Evolutionary conservation across 2,329 filamentous ascomycete genomes (phyloP).

Genomic region (Monilinia fructicola): DNA sequence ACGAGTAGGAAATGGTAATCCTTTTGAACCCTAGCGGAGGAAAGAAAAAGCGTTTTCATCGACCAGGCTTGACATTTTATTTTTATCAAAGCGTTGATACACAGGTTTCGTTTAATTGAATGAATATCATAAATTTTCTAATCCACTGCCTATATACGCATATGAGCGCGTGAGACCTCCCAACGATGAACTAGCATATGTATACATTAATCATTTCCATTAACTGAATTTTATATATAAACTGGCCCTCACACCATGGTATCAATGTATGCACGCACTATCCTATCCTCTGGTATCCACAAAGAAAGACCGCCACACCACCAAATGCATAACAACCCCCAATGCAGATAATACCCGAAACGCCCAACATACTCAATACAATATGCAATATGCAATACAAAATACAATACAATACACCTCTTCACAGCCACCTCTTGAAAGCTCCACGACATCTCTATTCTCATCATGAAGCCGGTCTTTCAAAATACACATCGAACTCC

Average conservation of each 20-base stretch:
- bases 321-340: constrained; percentile 1
- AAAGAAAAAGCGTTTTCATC: not conserved
- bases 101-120: not conserved
- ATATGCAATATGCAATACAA: not conserved
- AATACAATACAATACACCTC: not conserved
- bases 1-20: not conserved
- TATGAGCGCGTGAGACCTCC: too few relatives aligned
- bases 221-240: not conserved
- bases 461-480: constrained; percentile 10
- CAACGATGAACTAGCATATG: not conserved
- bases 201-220: constrained; percentile 10
- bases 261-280: constrained; percentile 8
- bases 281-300: not conserved
- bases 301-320: constrained; percentile 2
- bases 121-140: not conserved
- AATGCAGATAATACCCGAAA: constrained; percentile 3
- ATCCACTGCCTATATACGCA: not conserved
- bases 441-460: too few relatives aligned
- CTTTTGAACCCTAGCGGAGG: not conserved
- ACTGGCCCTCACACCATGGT: not conserved
- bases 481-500: constrained; percentile 21
- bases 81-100: not conserved
- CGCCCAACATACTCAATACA: constrained; percentile 8
- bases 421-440: not conserved
- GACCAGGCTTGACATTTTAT: not conserved